Evolutionary conservation across 2,329 filamentous ascomycete genomes (phyloP).

Genomic region (Claviceps humidiphila): DNA sequence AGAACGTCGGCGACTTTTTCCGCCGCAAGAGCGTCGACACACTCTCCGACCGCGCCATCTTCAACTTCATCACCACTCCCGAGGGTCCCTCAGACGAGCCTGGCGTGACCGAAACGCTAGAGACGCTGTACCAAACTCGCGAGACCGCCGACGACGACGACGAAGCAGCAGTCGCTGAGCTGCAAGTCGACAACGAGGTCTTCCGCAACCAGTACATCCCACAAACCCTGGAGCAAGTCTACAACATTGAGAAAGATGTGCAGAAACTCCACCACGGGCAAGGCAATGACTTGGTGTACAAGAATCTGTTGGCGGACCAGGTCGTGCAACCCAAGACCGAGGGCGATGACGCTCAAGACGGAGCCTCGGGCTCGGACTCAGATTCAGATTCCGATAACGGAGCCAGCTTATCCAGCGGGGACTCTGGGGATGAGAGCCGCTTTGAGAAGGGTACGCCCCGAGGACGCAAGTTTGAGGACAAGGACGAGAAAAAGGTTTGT

Average conservation of each 20-base stretch:
- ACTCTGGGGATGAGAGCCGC: conserved; percentile 33
- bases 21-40: conserved; percentile 69
- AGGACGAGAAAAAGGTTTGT: conserved; percentile 67
- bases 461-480: conserved; percentile 80
- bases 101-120: conserved; percentile 46
- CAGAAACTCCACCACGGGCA: conserved; percentile 62
- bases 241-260: conserved; percentile 86
- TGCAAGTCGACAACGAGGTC: conserved; percentile 76
- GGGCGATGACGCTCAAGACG: conserved; percentile 27
- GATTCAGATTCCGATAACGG: conserved; percentile 38
- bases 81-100: conserved; percentile 48
- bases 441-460: conserved; percentile 59
- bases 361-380: conserved; percentile 22
- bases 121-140: conserved; percentile 51
- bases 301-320: conserved; percentile 65
- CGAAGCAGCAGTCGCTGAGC: conserved; percentile 32
- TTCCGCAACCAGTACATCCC: conserved; percentile 96
- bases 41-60: conserved; percentile 65
- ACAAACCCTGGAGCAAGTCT: conserved; percentile 88
- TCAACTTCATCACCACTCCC: conserved; percentile 63
- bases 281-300: conserved; percentile 70
- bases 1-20: conserved; percentile 93
- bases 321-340: conserved; percentile 29
- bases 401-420: conserved; percentile 29
- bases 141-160: conserved; percentile 36